Evolutionary conservation across 2,329 filamentous ascomycete species (phyloP).

Genomic region (Dendrostoma leiphaemia): DNA sequence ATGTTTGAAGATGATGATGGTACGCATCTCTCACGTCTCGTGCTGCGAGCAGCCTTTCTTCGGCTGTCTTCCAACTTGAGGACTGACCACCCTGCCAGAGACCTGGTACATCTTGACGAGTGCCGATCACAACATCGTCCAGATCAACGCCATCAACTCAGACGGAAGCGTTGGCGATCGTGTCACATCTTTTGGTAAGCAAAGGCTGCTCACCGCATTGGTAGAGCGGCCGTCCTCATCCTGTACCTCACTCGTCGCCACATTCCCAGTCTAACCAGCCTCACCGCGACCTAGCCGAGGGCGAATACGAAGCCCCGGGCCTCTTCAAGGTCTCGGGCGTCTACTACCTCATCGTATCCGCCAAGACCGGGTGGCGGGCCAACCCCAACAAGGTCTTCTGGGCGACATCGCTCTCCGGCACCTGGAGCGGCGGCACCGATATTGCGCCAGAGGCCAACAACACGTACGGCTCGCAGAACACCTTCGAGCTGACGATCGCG

Average conservation of each 20-base stretch:
- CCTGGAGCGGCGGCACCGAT: slow-evolving; percentile 32
- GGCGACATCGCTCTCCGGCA: slow-evolving; percentile 29
- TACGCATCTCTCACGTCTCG: neutral
- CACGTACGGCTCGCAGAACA: slow-evolving; percentile 36
- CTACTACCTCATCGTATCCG: slow-evolving; percentile 36
- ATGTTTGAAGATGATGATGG: slow-evolving; percentile 35
- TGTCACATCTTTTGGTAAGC: slow-evolving; percentile 27
- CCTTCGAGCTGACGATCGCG: slow-evolving; percentile 32
- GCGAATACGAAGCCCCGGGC: slow-evolving; percentile 35
- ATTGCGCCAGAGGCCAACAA: slow-evolving; percentile 34
- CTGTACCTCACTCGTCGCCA: too few species aligned
- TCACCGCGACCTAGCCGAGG: slow-evolving; percentile 21
- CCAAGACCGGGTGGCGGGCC: slow-evolving; percentile 34
- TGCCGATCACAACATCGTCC: slow-evolving; percentile 39
- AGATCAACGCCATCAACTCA: slow-evolving; percentile 36
- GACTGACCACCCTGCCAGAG: slow-evolving; percentile 19
- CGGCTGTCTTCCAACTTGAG: too few species aligned
- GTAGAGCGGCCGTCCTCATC: too few species aligned
- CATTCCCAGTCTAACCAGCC: neutral
- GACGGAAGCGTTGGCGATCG: slow-evolving; percentile 34
- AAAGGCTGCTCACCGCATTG: neutral
- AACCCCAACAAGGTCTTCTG: slow-evolving; percentile 38
- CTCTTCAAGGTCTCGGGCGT: slow-evolving; percentile 31
- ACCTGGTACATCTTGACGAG: slow-evolving; percentile 38
- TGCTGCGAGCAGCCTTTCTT: neutral